Percentiles rank a stretch among this genome's conserved stretches.
These are phyloP conservation scores for Sporisorium sorghi DNA, from an alignment of 1,284 basidiomycete species.

Conservation along the genomic window DNA sequence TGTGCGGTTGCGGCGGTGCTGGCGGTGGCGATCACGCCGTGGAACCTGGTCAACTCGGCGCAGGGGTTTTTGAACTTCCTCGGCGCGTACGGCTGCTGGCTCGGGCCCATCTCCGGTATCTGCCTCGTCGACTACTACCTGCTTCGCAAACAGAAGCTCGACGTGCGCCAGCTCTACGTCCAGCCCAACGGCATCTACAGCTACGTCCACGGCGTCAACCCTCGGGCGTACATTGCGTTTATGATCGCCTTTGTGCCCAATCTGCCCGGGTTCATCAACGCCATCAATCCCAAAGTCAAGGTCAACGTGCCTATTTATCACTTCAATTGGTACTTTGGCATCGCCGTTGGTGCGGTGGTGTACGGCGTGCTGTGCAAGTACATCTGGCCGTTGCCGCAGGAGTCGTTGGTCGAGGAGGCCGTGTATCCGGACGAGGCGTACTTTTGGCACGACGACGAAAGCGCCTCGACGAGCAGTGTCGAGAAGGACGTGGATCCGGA, in stretches of 20 bases:
- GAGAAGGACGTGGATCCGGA: slow-evolving; percentile 5
- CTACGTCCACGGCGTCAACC: slow-evolving; percentile 27
- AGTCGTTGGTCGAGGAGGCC: slow-evolving; percentile 23
- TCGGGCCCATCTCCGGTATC: slow-evolving; percentile 25
- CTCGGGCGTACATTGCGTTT: slow-evolving; percentile 34
- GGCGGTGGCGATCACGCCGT: slow-evolving; percentile 22
- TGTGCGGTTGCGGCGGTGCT: slow-evolving; percentile 22
- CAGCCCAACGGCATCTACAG: slow-evolving; percentile 29
- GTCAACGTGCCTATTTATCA: slow-evolving; percentile 32
- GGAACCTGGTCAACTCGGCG: slow-evolving; percentile 28
- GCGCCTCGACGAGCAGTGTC: slow-evolving; percentile 1
- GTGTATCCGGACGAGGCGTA: slow-evolving; percentile 34
- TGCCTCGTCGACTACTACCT: slow-evolving; percentile 31
- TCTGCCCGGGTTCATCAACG: slow-evolving; percentile 38
- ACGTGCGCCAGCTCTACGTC: slow-evolving; percentile 33
- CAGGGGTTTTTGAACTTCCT: slow-evolving; percentile 38
- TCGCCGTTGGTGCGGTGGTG: slow-evolving; percentile 12
- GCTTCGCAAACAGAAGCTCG: slow-evolving; percentile 13
- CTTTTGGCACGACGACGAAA: slow-evolving; percentile 16
- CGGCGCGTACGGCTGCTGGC: slow-evolving; percentile 38
- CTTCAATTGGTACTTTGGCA: slow-evolving; percentile 43
- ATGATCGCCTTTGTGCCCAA: slow-evolving; percentile 28
- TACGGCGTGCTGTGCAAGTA: slow-evolving; percentile 28
- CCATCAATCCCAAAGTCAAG: slow-evolving; percentile 26
- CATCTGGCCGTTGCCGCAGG: slow-evolving; percentile 23